Base-by-base conservation (phyloP, 805 yeast genomes). In the Ogataea henricii region DNA sequence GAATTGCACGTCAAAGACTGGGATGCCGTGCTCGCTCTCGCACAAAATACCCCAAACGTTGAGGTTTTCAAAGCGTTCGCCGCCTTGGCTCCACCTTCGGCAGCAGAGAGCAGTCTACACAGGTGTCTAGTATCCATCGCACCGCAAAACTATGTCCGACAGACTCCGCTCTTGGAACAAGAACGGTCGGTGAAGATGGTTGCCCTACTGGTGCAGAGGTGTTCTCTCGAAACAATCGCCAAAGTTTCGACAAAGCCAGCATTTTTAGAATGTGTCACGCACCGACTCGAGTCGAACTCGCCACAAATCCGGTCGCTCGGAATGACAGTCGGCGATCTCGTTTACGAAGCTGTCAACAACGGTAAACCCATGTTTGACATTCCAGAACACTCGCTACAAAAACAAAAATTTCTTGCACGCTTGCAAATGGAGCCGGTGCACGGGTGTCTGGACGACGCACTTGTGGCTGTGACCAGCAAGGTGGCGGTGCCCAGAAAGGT, bases 301-400 rank as follows among this genome's bases (percentile, higher is more conserved):
- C 56, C 62, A 1, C 60, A 57, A n/a, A 64, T 74, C 1, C 73
- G 87, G 46, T 58, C 70, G 12, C 62, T 83, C 26, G 90, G 83
- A 0, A 78, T 85, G 62, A 57, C 76, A 13, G 61, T 85, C 6
- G 88, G 87, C 1, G 85, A 83, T 56, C 58, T 62, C 13, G 59
- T 79, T 1, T 72, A 78, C 52, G 49, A 53, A 51, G 52, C 57
- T 62, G 40, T 53, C 4, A 56, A 71, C 47, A 63, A 67, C 4
- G 60, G 64, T 1, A 59, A 66, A 3, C 63, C 64, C 7, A 59
- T 60, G 48, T 73, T 70, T 49, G 56, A 63, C 16, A 59, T 61
- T 1, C 46, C 52, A 13, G 60, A 38, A 33, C 64, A 56, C 48
- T 47, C 45, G 48, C 44, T 43, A 40, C 55, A n/a, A 53, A 63